Evolutionary conservation across 139 green algal species (phyloP).

Genomic region (Eudorina sp.): DNA sequence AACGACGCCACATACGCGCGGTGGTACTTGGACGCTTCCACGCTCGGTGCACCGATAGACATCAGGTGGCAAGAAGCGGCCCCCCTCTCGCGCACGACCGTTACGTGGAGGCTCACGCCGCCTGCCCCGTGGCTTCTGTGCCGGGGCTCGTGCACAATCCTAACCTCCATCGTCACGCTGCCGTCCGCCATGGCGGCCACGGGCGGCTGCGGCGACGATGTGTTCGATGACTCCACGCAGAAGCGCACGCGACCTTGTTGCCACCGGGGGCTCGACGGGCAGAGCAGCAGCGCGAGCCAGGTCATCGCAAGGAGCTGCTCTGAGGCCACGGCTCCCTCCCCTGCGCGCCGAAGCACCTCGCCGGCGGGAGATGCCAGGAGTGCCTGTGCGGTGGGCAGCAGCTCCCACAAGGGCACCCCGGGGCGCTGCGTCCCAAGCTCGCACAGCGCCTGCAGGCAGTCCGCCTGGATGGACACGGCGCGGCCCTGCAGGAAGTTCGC

Average conservation of each 20-base stretch:
- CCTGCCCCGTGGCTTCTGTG: background rate
- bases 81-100: background rate
- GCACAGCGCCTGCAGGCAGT: background rate
- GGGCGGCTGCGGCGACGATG: no score
- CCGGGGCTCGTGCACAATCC: background rate
- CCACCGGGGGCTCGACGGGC: background rate
- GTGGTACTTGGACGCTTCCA: background rate
- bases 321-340: background rate
- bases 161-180: background rate
- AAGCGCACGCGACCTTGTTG: background rate
- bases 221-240: no score
- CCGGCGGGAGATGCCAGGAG: background rate
- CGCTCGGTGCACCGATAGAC: background rate
- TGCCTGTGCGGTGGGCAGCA: background rate
- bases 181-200: background rate
- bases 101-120: background rate
- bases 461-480: no score
- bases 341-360: background rate
- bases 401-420: background rate
- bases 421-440: background rate
- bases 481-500: no score
- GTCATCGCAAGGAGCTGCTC: background rate
- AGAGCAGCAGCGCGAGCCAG: slow-evolving; percentile 12
- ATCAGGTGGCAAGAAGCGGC: background rate
- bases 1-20: background rate